Percentiles rank a stretch among this genome's conserved stretches.
phyloP scores from a whole-genome alignment of 345 rosid genomes.

The Limnanthes douglasii region DNA sequence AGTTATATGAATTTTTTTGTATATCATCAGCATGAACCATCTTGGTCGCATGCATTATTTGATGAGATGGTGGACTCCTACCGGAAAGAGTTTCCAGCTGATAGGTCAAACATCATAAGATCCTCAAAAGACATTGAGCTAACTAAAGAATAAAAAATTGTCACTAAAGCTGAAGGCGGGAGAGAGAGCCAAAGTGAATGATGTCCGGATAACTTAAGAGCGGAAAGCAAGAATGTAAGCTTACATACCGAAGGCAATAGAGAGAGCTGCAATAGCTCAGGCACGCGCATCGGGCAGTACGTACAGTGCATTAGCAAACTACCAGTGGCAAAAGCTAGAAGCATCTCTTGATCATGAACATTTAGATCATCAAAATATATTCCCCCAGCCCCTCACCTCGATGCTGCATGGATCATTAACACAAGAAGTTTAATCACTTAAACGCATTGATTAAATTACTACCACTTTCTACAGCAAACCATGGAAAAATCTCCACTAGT shows the following conservation, averaged over 20 bases:
- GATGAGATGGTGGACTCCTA: background rate
- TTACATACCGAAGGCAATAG: constrained; percentile 69
- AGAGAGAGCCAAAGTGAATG: constrained; percentile 36
- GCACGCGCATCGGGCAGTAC: too few relatives aligned
- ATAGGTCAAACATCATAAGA: constrained; percentile 9
- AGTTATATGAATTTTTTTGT: background rate
- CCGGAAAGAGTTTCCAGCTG: constrained; percentile 5
- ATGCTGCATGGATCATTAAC: constrained; percentile 39
- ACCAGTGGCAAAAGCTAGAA: constrained; percentile 88
- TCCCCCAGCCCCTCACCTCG: constrained; percentile 88
- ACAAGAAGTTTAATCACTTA: background rate
- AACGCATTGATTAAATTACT: constrained; percentile 1
- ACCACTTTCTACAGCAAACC: background rate
- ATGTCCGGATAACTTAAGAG: constrained; percentile 37
- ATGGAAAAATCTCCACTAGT: background rate
- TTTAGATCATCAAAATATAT: constrained; percentile 95
- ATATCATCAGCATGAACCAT: constrained; percentile 14
- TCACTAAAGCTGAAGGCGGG: constrained; percentile 75
- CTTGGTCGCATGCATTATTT: constrained; percentile 2
- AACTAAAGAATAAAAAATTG: constrained; percentile 56
- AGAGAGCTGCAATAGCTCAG: constrained; percentile 55
- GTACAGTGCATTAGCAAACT: too few relatives aligned
- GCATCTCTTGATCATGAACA: constrained; percentile 90
- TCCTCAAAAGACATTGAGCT: constrained; percentile 18
- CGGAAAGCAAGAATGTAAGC: constrained; percentile 83